Conservation (phyloP, 129 eudicot species). For the Solidago caesia region DNA sequence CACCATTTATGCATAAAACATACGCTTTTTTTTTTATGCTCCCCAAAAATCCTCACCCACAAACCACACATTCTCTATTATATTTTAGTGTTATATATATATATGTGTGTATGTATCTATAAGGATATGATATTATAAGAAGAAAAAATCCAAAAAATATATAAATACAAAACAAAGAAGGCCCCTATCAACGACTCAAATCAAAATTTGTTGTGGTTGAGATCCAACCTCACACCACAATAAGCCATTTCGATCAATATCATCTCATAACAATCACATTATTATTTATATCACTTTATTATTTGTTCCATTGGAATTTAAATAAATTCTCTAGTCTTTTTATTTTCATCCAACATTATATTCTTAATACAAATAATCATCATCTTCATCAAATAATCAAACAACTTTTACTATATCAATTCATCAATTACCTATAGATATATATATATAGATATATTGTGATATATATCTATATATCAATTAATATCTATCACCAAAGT, state of each 20-base stretch:
- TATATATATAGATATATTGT: neutral
- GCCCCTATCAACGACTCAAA: slow-evolving; percentile 30
- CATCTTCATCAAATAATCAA: neutral
- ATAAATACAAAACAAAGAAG: slow-evolving; percentile 44
- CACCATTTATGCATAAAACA: slow-evolving; percentile 25
- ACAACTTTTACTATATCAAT: slow-evolving; percentile 7
- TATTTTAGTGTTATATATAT: neutral
- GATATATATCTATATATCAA: neutral
- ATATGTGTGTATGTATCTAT: neutral
- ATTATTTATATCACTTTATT: slow-evolving; percentile 13
- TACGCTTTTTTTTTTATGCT: slow-evolving; percentile 35
- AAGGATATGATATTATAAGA: slow-evolving; percentile 21
- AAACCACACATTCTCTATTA: slow-evolving; percentile 32
- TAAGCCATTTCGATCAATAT: slow-evolving; percentile 13
- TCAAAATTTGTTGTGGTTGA: slow-evolving; percentile 64
- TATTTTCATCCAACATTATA: neutral
- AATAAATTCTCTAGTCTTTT: neutral
- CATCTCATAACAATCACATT: slow-evolving; percentile 19
- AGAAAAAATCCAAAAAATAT: slow-evolving; percentile 35
- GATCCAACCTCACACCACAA: slow-evolving; percentile 44
- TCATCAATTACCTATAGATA: neutral
- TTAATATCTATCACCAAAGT: neutral
- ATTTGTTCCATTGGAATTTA: slow-evolving; percentile 10
- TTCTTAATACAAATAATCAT: slow-evolving; percentile 19
- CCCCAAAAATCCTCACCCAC: slow-evolving; percentile 60